These are phyloP conservation scores for Psilocybe sp. DNA, from an alignment of 768 basidiomycete genomes.

Conservation along the genomic window DNA sequence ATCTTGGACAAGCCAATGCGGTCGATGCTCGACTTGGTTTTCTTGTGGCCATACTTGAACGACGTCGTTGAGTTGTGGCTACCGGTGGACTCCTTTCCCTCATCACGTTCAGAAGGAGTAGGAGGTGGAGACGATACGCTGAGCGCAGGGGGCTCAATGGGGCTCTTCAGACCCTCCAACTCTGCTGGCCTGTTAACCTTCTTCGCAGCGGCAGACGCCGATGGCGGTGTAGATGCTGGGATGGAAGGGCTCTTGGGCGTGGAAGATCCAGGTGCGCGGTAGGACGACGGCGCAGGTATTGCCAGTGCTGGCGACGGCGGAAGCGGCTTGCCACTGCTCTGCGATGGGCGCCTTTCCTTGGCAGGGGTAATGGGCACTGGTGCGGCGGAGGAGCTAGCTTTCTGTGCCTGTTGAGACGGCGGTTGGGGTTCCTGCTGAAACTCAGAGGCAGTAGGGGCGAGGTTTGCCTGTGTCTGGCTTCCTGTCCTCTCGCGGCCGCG, in stretches of 20 bases:
- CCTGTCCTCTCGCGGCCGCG: slow-evolving; percentile 27
- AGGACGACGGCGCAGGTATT: slow-evolving; percentile 12
- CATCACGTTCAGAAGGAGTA: slow-evolving; percentile 23
- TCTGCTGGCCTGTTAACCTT: no score
- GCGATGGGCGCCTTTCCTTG: slow-evolving; percentile 31
- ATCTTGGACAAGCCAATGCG: slow-evolving; percentile 78
- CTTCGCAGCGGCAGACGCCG: neutral
- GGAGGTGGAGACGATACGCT: slow-evolving; percentile 36
- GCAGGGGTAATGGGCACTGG: slow-evolving; percentile 12
- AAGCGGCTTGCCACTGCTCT: slow-evolving; percentile 30
- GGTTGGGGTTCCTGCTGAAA: slow-evolving; percentile 6
- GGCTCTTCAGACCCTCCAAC: neutral
- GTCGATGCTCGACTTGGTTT: slow-evolving; percentile 71
- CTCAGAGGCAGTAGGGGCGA: neutral
- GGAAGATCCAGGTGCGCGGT: slow-evolving; percentile 12
- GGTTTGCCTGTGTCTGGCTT: slow-evolving; percentile 17
- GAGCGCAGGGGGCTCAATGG: slow-evolving; percentile 18
- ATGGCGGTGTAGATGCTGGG: neutral
- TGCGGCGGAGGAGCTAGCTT: slow-evolving; percentile 4
- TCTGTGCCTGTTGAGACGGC: slow-evolving; percentile 4
- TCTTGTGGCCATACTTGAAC: slow-evolving; percentile 49
- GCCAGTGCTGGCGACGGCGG: slow-evolving; percentile 25
- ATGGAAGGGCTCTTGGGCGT: slow-evolving; percentile 2
- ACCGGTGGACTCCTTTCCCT: slow-evolving; percentile 23
- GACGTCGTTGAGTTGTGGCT: slow-evolving; percentile 32